A percentile compares a stretch with the other conserved stretches of the same genome.
These are phyloP conservation scores for Physcomitrium patens DNA, from an alignment of 225 moss, liverwort and hornwort genomes.

Conservation along the genomic window DNA sequence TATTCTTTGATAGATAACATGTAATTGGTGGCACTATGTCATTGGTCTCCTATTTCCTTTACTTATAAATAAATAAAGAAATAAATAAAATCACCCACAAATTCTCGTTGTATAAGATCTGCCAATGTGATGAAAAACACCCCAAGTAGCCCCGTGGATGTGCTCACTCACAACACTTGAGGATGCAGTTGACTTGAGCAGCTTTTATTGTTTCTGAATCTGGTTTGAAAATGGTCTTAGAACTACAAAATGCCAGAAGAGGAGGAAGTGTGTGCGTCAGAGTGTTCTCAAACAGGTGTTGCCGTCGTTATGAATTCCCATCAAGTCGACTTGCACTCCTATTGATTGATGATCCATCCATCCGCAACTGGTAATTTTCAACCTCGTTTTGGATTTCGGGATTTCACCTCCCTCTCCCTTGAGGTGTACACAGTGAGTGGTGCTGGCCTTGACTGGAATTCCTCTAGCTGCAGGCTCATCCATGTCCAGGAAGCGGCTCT, in stretches of 20 bases:
- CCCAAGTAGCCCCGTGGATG: too few relatives aligned
- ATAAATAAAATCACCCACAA: too few relatives aligned
- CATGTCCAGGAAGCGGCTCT: constrained; percentile 51
- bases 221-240: constrained; percentile 53
- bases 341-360: too few relatives aligned
- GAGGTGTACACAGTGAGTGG: constrained; percentile 17
- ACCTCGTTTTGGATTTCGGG: constrained; percentile 10
- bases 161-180: constrained; percentile 48
- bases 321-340: constrained; percentile 52
- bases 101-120: not conserved
- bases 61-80: too few relatives aligned
- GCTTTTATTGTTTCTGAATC: constrained; percentile 42
- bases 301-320: constrained; percentile 70
- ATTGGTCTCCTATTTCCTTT: too few relatives aligned
- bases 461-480: constrained; percentile 37
- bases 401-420: constrained; percentile 5
- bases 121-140: constrained; percentile 60
- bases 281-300: constrained; percentile 80
- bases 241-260: constrained; percentile 57
- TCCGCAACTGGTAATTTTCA: constrained; percentile 10
- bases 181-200: constrained; percentile 41
- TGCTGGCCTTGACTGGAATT: constrained; percentile 21
- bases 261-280: constrained; percentile 69
- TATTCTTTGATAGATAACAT: too few relatives aligned
- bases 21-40: too few relatives aligned